These are phyloP conservation scores for Ceratocystis cubensis DNA, from an alignment of 2,329 filamentous ascomycete genomes.

Conservation along the genomic window DNA sequence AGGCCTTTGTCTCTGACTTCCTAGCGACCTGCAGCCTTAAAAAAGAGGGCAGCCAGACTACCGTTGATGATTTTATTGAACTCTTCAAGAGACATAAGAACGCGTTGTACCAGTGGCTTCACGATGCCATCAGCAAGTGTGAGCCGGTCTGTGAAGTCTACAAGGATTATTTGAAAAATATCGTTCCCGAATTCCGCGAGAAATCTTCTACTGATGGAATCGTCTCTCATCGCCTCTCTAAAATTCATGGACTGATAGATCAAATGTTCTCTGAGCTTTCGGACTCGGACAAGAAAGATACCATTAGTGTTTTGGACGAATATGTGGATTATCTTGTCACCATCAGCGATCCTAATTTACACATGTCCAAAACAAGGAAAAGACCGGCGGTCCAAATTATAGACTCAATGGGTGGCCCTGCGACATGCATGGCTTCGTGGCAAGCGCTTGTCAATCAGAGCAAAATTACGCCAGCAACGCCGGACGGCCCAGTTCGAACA, in stretches of 20 bases:
- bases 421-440: constrained; percentile 20
- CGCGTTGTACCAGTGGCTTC: constrained; percentile 56
- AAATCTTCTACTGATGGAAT: background rate
- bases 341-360: constrained; percentile 17
- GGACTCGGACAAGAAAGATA: constrained; percentile 4
- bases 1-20: constrained; percentile 59
- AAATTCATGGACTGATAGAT: constrained; percentile 15
- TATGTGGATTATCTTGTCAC: constrained; percentile 19
- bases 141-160: constrained; percentile 15
- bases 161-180: constrained; percentile 16
- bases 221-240: constrained; percentile 1
- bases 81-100: constrained; percentile 52
- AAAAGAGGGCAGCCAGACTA: constrained; percentile 34
- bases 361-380: constrained; percentile 1
- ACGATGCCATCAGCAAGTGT: constrained; percentile 38
- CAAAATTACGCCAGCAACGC: constrained; percentile 19
- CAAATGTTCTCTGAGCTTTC: constrained; percentile 5
- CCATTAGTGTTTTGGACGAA: constrained; percentile 7
- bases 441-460: constrained; percentile 20
- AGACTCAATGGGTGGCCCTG: constrained; percentile 18
- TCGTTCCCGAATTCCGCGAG: constrained; percentile 16
- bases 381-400: constrained; percentile 10
- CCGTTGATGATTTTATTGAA: constrained; percentile 59
- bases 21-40: constrained; percentile 33
- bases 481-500: constrained; percentile 14